Conservation (phyloP, 371 early-diverging fungal species). For the Haplosporangium sp. region DNA sequence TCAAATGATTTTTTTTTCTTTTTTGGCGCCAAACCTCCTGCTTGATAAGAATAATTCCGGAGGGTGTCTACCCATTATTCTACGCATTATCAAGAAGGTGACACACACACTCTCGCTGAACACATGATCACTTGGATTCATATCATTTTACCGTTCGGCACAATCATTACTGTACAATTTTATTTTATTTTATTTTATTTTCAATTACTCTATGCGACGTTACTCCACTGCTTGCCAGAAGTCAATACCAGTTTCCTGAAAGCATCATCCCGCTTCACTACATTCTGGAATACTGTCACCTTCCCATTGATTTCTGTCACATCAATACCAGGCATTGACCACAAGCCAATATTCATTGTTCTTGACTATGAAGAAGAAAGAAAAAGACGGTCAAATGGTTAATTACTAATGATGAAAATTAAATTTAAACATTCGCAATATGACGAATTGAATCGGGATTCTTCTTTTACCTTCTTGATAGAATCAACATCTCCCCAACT, state of each 20-base stretch:
- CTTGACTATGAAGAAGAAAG: slow-evolving; percentile 19
- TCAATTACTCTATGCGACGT: slow-evolving; percentile 13
- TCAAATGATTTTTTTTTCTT: background rate
- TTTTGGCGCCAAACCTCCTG: background rate
- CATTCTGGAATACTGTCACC: slow-evolving; percentile 42
- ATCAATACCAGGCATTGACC: slow-evolving; percentile 53
- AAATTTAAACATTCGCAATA: too few relatives aligned
- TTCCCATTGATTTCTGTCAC: slow-evolving; percentile 44
- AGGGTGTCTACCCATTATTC: too few relatives aligned
- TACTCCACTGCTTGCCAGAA: slow-evolving; percentile 52
- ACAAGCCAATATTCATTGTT: slow-evolving; percentile 44
- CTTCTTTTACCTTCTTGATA: slow-evolving; percentile 39
- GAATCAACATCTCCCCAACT: slow-evolving; percentile 42
- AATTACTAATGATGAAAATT: too few relatives aligned
- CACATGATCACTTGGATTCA: too few relatives aligned
- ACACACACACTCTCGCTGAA: too few relatives aligned
- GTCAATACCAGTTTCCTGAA: slow-evolving; percentile 46
- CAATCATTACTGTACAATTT: too few relatives aligned
- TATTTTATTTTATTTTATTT: too few relatives aligned
- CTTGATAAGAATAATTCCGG: slow-evolving; percentile 29
- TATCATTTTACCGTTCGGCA: too few relatives aligned
- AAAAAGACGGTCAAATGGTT: background rate
- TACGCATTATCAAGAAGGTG: too few relatives aligned
- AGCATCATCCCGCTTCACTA: slow-evolving; percentile 49
- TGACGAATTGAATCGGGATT: too few relatives aligned